Evolutionary conservation across 805 yeast species (phyloP).

Genomic region (Metschnikowia bowlesiae): DNA sequence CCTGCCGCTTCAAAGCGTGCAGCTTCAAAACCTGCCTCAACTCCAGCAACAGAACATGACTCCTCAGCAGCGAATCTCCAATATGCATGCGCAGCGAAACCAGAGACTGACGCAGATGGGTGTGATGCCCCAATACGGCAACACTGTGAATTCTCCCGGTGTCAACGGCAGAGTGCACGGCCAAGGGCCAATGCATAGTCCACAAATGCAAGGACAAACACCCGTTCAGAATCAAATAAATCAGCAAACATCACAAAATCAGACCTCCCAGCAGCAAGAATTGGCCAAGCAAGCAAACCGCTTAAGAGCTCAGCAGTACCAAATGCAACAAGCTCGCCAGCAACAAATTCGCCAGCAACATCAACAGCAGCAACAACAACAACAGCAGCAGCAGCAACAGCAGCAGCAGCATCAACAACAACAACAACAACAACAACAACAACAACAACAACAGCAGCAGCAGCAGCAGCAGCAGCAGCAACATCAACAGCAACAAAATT

Average conservation of each 20-base stretch:
- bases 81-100: conserved; percentile 4
- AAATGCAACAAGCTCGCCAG: conserved; percentile 15
- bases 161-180: neutral
- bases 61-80: conserved; percentile 1
- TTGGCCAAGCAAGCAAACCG: conserved; percentile 13
- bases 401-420: conserved; percentile 5
- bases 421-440: conserved; percentile 10
- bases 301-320: conserved; percentile 15
- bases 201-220: neutral
- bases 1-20: neutral
- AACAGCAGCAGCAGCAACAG: neutral
- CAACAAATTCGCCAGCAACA: conserved; percentile 12
- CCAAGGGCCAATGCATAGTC: conserved; percentile 2
- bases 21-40: neutral
- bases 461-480: neutral
- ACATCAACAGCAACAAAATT: conserved; percentile 7
- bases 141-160: neutral
- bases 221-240: neutral
- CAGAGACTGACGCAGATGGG: conserved; percentile 1
- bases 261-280: conserved; percentile 9
- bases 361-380: conserved; percentile 13
- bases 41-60: conserved; percentile 2
- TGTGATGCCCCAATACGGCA: conserved; percentile 4
- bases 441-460: conserved; percentile 11
- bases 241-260: conserved; percentile 1